Percentiles rank a stretch among this genome's conserved stretches.
Evolutionary conservation across 768 basidiomycete species (phyloP).

Genomic region (Collybia nuda): DNA sequence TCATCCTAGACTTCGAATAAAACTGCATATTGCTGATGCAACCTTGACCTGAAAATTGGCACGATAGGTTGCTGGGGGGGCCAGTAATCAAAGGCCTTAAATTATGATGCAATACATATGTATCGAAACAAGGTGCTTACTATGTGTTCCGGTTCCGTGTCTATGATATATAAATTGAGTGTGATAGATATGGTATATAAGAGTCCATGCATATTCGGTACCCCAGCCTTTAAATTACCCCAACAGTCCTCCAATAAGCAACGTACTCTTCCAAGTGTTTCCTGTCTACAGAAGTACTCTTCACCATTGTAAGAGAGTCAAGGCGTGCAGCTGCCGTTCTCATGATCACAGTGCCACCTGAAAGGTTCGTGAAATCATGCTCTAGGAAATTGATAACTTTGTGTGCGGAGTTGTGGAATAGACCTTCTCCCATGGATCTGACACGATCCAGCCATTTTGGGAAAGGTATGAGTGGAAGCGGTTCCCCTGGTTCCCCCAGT

Average conservation of each 20-base stretch:
- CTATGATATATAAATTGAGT: too few species aligned
- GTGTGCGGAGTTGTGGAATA: slow-evolving; percentile 22
- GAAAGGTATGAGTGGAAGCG: slow-evolving; percentile 24
- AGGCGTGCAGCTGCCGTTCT: slow-evolving; percentile 22
- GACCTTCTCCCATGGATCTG: slow-evolving; percentile 24
- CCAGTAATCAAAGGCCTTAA: too few species aligned
- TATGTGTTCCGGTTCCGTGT: too few species aligned
- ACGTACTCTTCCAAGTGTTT: slow-evolving; percentile 29
- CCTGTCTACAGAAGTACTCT: slow-evolving; percentile 26
- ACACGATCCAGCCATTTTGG: slow-evolving; percentile 27
- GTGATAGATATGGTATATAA: neutral
- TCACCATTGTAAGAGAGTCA: slow-evolving; percentile 28
- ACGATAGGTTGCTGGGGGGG: too few species aligned
- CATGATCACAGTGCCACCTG: slow-evolving; percentile 28
- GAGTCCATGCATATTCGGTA: neutral
- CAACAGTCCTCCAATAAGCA: slow-evolving; percentile 27
- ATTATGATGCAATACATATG: too few species aligned
- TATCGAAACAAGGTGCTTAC: too few species aligned
- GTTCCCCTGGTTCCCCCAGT: slow-evolving; percentile 14
- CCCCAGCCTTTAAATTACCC: slow-evolving; percentile 11
- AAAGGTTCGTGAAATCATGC: slow-evolving; percentile 29
- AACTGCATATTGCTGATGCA: too few species aligned
- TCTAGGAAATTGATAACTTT: slow-evolving; percentile 30
- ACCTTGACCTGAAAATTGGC: too few species aligned
- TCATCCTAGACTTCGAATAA: too few species aligned